Evolutionary conservation across 192 early-diverging fungal species (phyloP).

Genomic region (Geranomyces variabilis): DNA sequence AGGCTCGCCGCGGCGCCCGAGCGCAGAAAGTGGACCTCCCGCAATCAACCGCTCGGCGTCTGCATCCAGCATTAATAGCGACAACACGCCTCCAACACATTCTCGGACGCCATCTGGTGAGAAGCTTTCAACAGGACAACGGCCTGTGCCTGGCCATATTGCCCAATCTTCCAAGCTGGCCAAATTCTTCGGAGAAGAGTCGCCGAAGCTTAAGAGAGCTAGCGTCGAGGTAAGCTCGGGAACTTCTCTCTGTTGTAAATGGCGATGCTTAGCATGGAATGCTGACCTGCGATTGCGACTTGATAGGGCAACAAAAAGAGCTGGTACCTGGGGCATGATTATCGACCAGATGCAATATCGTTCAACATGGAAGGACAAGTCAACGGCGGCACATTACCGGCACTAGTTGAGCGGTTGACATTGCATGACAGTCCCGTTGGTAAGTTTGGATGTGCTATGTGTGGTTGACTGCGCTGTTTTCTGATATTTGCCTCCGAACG

Average conservation of each 20-base stretch:
- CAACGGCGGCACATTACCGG: constrained; percentile 85
- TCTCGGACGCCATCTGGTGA: not conserved
- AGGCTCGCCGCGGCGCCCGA: constrained; percentile 10
- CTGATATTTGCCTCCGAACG: constrained; percentile 15
- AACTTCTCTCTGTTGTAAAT: too few relatives aligned
- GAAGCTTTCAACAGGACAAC: not conserved
- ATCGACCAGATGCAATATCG: constrained; percentile 70
- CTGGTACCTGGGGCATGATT: constrained; percentile 85
- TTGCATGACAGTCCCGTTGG: constrained; percentile 75
- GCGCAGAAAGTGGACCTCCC: constrained; percentile 5
- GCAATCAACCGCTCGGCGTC: not conserved
- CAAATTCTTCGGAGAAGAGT: constrained; percentile 54
- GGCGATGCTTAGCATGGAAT: too few relatives aligned
- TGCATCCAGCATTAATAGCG: constrained; percentile 1
- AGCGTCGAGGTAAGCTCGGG: not conserved
- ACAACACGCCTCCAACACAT: too few relatives aligned
- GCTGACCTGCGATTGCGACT: too few relatives aligned
- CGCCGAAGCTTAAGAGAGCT: constrained; percentile 20
- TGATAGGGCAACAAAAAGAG: constrained; percentile 42
- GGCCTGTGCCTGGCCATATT: not conserved
- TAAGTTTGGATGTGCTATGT: constrained; percentile 18
- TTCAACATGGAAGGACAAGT: constrained; percentile 88
- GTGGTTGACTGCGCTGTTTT: not conserved
- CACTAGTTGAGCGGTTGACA: constrained; percentile 87
- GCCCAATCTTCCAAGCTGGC: constrained; percentile 30